These are phyloP conservation scores for Picea glauca DNA, from an alignment of 75 land plant species.

Conservation along the genomic window DNA sequence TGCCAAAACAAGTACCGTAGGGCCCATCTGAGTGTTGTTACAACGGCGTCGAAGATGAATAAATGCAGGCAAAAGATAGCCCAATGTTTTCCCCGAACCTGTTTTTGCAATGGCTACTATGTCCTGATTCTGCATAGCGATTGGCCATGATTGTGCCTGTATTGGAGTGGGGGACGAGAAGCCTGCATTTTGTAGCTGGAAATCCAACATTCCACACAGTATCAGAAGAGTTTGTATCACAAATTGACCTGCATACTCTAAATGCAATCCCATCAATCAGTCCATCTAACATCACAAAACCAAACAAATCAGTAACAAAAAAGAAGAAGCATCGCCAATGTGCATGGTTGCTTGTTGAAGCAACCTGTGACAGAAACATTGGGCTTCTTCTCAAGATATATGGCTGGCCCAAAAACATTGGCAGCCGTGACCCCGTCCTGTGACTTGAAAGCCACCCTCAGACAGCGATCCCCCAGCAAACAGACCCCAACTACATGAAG, in stretches of 20 bases:
- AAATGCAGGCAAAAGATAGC: constrained; percentile 69
- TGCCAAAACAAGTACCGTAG: constrained; percentile 71
- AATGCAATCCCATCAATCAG: background rate
- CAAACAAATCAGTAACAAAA: background rate
- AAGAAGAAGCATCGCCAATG: constrained; percentile 46
- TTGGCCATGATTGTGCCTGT: constrained; percentile 86
- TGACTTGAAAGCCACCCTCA: constrained; percentile 54
- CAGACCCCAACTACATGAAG: constrained; percentile 62
- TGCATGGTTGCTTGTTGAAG: constrained; percentile 54
- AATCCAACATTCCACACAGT: constrained; percentile 13
- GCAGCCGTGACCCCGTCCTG: constrained; percentile 47
- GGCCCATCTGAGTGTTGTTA: constrained; percentile 50
- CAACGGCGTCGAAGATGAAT: constrained; percentile 40
- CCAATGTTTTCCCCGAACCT: constrained; percentile 86
- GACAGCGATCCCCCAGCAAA: constrained; percentile 49
- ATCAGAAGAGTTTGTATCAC: background rate
- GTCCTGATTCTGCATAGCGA: constrained; percentile 60
- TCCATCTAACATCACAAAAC: background rate
- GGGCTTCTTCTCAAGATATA: constrained; percentile 42
- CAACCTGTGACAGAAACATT: constrained; percentile 56
- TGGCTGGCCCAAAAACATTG: constrained; percentile 51
- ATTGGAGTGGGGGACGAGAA: constrained; percentile 75
- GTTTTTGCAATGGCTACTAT: constrained; percentile 81
- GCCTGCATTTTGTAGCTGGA: constrained; percentile 66
- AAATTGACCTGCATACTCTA: background rate